phyloP scores from a whole-genome alignment of 140 eudicot species.

The Bidens hawaiensis region DNA sequence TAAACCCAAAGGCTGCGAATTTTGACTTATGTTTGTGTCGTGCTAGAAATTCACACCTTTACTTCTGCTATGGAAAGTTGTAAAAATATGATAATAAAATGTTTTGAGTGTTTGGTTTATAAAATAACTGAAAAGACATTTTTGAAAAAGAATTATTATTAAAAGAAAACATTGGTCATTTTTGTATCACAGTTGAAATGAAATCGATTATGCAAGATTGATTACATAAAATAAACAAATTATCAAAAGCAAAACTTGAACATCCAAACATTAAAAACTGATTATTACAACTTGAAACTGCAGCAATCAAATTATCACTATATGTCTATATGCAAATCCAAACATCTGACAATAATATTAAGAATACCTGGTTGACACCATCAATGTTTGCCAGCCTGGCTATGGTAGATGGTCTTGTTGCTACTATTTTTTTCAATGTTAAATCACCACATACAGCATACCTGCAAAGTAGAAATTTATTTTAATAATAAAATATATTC shows the following conservation, averaged over 20 bases:
- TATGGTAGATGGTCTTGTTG: conserved; percentile 75
- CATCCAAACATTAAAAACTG: background rate
- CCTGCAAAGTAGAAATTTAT: conserved; percentile 39
- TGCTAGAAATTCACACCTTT: no score
- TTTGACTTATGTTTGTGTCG: background rate
- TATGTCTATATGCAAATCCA: background rate
- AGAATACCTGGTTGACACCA: conserved; percentile 89
- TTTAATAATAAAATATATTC: background rate
- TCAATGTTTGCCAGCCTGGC: conserved; percentile 96
- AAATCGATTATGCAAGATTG: background rate
- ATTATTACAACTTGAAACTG: background rate
- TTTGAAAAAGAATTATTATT: background rate
- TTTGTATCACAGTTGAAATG: background rate
- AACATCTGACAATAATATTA: background rate
- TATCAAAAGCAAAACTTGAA: background rate
- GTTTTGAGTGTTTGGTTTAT: background rate
- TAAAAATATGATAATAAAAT: background rate
- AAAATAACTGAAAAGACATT: background rate
- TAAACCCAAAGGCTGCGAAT: background rate
- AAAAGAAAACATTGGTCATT: background rate
- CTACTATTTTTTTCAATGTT: conserved; percentile 65
- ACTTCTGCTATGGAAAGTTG: background rate
- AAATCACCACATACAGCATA: conserved; percentile 90
- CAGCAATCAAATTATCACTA: background rate
- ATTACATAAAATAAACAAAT: background rate